Conservation (phyloP, 257 asterid genomes). For the Echites panduratus region DNA sequence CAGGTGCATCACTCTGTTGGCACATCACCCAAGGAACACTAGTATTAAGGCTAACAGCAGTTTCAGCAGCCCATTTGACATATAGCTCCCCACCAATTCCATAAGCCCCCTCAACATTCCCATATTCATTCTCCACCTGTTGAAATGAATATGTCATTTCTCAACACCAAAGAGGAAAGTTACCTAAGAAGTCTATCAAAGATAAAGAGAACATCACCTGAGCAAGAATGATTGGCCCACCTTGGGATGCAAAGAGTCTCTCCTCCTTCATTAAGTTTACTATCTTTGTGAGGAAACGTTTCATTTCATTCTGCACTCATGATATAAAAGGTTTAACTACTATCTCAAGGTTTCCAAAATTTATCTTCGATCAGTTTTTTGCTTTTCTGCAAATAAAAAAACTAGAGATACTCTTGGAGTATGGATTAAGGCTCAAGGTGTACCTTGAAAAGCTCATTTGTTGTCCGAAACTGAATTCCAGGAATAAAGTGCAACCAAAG, state of each 20-base stretch:
- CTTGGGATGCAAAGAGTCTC: slow-evolving; percentile 74
- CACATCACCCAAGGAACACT: slow-evolving; percentile 92
- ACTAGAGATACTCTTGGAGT: not conserved
- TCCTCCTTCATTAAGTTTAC: slow-evolving; percentile 73
- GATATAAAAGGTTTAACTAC: slow-evolving; percentile 3
- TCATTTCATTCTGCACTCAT: slow-evolving; percentile 64
- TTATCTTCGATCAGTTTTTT: not conserved
- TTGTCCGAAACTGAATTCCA: slow-evolving; percentile 67
- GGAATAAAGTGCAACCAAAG: slow-evolving; percentile 76
- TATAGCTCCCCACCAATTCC: slow-evolving; percentile 54
- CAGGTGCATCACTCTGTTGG: slow-evolving; percentile 65
- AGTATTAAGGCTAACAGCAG: slow-evolving; percentile 60
- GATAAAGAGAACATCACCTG: slow-evolving; percentile 42
- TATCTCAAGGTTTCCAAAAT: not conserved
- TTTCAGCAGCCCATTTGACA: slow-evolving; percentile 82
- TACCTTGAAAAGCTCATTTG: slow-evolving; percentile 54
- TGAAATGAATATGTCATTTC: not conserved
- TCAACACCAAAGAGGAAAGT: not conserved
- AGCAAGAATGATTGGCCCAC: slow-evolving; percentile 77
- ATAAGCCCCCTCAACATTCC: slow-evolving; percentile 65
- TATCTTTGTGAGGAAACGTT: slow-evolving; percentile 59
- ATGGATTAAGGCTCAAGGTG: not conserved
- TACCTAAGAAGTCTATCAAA: not conserved
- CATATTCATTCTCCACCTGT: slow-evolving; percentile 83
- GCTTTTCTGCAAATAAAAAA: slow-evolving; percentile 2